Evolutionary conservation across 2,329 filamentous ascomycete genomes (phyloP).

Genomic region (Zymoseptoria crescenta): DNA sequence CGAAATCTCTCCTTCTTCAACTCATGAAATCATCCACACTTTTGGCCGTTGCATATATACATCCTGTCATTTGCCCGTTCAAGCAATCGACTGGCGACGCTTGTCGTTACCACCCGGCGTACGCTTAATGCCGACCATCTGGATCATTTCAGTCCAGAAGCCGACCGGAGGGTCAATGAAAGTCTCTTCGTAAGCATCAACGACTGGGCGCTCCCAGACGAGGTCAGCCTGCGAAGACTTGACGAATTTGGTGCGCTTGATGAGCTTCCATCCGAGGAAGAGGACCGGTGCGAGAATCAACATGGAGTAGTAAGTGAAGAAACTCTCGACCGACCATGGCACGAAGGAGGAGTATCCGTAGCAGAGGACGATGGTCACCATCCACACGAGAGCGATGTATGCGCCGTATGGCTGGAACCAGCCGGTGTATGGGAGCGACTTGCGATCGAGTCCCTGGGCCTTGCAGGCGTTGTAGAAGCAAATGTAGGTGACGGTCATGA

Average conservation of each 20-base stretch:
- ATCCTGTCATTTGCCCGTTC: background rate
- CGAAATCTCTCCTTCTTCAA: background rate
- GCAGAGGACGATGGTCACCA: constrained; percentile 34
- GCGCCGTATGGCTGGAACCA: constrained; percentile 49
- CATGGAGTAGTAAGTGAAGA: constrained; percentile 50
- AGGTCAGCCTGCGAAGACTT: constrained; percentile 50
- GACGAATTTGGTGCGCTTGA: constrained; percentile 53
- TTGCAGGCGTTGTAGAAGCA: constrained; percentile 48
- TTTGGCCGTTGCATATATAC: background rate
- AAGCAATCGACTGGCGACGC: background rate
- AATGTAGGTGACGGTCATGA: constrained; percentile 50
- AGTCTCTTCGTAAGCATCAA: constrained; percentile 51
- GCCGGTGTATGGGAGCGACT: constrained; percentile 49
- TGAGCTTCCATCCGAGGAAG: constrained; percentile 56
- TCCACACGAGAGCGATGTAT: constrained; percentile 22
- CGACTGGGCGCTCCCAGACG: constrained; percentile 53
- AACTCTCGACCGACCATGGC: constrained; percentile 35
- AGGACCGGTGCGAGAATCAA: constrained; percentile 46
- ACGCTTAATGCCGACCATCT: constrained; percentile 34
- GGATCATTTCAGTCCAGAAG: constrained; percentile 50
- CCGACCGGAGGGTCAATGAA: constrained; percentile 44
- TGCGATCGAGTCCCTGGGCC: constrained; percentile 45
- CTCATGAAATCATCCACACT: background rate
- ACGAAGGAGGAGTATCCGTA: constrained; percentile 48
- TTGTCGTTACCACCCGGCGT: constrained; percentile 17